Conservation (phyloP, 2,329 filamentous ascomycete genomes). For the Colletotrichum simmondsii region DNA sequence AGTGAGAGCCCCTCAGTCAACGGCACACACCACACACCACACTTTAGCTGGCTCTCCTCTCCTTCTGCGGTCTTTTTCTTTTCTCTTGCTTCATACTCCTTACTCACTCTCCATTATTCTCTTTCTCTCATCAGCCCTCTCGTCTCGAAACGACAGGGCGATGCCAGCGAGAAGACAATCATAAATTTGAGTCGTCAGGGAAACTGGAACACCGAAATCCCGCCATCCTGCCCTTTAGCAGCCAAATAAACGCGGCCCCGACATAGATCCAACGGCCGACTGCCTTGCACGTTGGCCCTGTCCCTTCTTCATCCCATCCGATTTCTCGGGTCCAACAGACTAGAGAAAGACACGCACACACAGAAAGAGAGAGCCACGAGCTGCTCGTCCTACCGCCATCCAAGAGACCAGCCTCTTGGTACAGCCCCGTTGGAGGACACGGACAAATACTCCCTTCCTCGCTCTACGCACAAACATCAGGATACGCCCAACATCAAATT, state of each 20-base stretch:
- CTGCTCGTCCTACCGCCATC: slow-evolving; percentile 10
- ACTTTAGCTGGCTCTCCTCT: background rate
- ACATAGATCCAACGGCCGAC: slow-evolving; percentile 6
- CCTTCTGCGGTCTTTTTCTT: background rate
- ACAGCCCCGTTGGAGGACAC: slow-evolving; percentile 6
- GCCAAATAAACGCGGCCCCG: slow-evolving; percentile 11
- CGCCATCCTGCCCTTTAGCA: background rate
- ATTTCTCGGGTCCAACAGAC: slow-evolving; percentile 5
- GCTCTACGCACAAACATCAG: background rate
- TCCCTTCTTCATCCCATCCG: slow-evolving; percentile 23
- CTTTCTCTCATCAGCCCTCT: background rate
- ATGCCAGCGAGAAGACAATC: slow-evolving; percentile 13
- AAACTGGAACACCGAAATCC: background rate
- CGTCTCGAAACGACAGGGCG: slow-evolving; percentile 14
- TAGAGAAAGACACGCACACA: background rate
- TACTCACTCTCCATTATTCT: background rate
- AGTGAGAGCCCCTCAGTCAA: slow-evolving; percentile 17
- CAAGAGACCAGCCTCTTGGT: slow-evolving; percentile 15
- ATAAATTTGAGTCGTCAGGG: background rate
- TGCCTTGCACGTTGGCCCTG: slow-evolving; percentile 9
- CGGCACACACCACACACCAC: slow-evolving; percentile 7
- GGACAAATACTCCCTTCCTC: background rate
- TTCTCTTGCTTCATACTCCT: background rate
- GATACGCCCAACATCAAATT: slow-evolving; percentile 2
- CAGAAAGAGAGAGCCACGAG: slow-evolving; percentile 6